Percentiles rank a stretch among this genome's conserved stretches.
Conservation (phyloP, 208 protist genomes). For the Willaertia magna region DNA sequence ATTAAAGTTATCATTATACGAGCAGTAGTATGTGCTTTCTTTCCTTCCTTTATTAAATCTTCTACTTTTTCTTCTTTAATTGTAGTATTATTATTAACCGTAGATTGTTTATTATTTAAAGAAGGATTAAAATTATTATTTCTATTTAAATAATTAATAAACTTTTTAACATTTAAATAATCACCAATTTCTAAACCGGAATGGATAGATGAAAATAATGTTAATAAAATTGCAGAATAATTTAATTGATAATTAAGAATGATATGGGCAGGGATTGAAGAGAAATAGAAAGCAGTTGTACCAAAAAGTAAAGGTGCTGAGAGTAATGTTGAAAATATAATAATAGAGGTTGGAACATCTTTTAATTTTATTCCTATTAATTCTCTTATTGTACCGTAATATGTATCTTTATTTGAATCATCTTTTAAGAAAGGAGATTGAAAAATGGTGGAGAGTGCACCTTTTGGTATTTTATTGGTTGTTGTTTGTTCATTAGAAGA, state of each 20-base stretch:
- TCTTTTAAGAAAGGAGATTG: not conserved
- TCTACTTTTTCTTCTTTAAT: not conserved
- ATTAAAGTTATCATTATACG: not conserved
- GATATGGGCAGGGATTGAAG: not conserved
- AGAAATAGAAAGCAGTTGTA: not conserved
- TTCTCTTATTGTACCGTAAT: not conserved
- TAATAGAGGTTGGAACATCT: not conserved
- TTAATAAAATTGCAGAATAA: not conserved
- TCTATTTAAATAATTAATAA: not conserved
- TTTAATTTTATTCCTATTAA: not conserved
- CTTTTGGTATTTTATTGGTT: not conserved
- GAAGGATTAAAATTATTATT: not conserved
- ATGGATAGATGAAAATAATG: not conserved
- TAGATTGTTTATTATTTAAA: not conserved
- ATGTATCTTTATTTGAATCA: not conserved
- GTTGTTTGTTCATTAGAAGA: no score
- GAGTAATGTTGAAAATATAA: not conserved
- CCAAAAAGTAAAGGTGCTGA: not conserved
- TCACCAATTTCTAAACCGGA: not conserved
- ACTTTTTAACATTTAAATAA: not conserved
- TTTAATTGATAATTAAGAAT: not conserved
- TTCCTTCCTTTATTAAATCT: not conserved
- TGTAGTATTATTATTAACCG: not conserved
- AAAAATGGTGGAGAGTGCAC: not conserved
- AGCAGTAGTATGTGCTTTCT: not conserved